Conservation (phyloP, 1,139 yeast genomes). For the Candida sp. region DNA sequence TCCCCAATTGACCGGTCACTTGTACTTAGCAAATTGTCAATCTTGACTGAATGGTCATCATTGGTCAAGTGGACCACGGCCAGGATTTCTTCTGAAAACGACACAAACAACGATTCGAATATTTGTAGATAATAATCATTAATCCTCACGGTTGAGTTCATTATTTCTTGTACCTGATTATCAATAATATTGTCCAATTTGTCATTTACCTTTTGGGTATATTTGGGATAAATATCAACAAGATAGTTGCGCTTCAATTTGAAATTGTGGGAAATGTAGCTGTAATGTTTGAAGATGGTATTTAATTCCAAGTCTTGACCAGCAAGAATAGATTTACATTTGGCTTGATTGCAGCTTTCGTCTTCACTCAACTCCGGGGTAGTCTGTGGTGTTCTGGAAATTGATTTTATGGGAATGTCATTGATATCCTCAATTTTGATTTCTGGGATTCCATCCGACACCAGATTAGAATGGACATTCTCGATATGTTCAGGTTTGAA, state of each 20-base stretch:
- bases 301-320: constrained; percentile 9
- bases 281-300: constrained; percentile 6
- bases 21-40: constrained; percentile 64
- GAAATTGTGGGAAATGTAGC: constrained; percentile 14
- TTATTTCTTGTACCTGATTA: constrained; percentile 19
- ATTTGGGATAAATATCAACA: constrained; percentile 25
- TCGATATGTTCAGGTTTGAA: constrained; percentile 10
- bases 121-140: constrained; percentile 36
- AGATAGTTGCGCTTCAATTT: constrained; percentile 24
- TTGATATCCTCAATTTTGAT: constrained; percentile 4
- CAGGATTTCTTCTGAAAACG: constrained; percentile 32
- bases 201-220: constrained; percentile 15
- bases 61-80: constrained; percentile 36
- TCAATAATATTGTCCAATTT: constrained; percentile 19
- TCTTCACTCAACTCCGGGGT: constrained; percentile 1
- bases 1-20: constrained; percentile 81
- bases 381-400: background rate
- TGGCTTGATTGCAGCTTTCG: constrained; percentile 1
- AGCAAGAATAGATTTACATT: constrained; percentile 3
- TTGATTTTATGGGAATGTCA: constrained; percentile 3
- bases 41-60: constrained; percentile 44
- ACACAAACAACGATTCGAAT: constrained; percentile 31
- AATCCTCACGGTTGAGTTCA: constrained; percentile 22
- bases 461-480: background rate
- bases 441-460: constrained; percentile 2